A percentile compares a stretch with the other conserved stretches of the same genome.
phyloP scores from a whole-genome alignment of 306 rosid genomes.

The Vigna angularis region DNA sequence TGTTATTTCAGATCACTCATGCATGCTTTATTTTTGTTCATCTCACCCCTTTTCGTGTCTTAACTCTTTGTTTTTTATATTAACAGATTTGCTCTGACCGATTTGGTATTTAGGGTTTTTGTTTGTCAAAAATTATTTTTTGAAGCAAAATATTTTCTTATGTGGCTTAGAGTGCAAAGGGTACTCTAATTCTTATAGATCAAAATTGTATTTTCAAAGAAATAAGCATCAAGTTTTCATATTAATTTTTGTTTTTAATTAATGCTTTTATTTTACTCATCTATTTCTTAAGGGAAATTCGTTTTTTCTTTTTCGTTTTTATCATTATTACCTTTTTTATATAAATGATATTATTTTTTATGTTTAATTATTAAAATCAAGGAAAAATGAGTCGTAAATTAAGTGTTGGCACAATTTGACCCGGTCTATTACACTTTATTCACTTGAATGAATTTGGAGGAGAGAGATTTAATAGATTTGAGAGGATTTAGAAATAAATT shows the following conservation, averaged over 20 bases:
- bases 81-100: no score
- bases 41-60: neutral
- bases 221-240: neutral
- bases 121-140: neutral
- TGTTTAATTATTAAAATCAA: no score
- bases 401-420: no score
- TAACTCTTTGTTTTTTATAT: neutral
- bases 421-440: no score
- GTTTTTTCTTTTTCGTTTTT: neutral
- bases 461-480: no score
- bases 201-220: neutral
- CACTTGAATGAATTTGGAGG: no score
- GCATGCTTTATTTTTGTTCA: neutral
- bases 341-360: neutral
- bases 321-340: neutral
- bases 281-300: neutral
- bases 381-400: no score
- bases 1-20: neutral
- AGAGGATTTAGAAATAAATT: no score
- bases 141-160: neutral
- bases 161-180: neutral
- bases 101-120: neutral
- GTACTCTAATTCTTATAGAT: neutral
- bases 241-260: neutral
- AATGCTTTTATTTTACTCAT: neutral